These are phyloP conservation scores for Wickerhamiella alocasiicola DNA, from an alignment of 805 yeast species.

Conservation along the genomic window DNA sequence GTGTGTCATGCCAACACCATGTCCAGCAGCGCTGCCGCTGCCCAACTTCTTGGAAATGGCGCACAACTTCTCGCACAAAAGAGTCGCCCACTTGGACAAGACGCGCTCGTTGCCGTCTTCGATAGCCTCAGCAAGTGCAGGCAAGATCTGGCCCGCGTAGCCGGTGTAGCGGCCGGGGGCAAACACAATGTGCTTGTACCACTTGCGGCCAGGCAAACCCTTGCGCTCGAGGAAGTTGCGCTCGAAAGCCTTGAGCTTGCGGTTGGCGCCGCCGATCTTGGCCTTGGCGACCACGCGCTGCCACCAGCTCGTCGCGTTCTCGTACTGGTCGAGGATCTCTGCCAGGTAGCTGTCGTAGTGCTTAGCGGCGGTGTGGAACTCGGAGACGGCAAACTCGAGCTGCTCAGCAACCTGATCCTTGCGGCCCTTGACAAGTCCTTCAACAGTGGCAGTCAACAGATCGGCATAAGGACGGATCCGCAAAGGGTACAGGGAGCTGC, in stretches of 20 bases:
- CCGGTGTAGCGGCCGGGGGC: conserved; percentile 52
- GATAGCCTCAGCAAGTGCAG: conserved; percentile 43
- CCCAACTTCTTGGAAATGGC: conserved; percentile 1
- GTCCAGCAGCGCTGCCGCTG: no score
- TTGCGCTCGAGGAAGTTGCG: conserved; percentile 34
- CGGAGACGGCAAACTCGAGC: conserved; percentile 15
- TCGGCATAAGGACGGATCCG: conserved; percentile 32
- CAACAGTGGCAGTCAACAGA: conserved; percentile 30
- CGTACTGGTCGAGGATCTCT: conserved; percentile 38
- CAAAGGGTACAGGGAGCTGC: conserved; percentile 35
- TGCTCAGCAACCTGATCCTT: neutral
- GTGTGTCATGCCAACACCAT: no score
- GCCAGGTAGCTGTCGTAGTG: conserved; percentile 38
- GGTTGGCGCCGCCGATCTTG: conserved; percentile 28
- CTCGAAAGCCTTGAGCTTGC: conserved; percentile 34
- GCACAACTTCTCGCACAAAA: conserved; percentile 20
- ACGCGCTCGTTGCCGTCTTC: conserved; percentile 34
- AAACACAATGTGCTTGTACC: conserved; percentile 48
- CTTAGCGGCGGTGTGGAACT: conserved; percentile 25
- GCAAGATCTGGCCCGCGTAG: conserved; percentile 44
- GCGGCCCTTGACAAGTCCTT: conserved; percentile 25
- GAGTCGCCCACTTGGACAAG: conserved; percentile 32
- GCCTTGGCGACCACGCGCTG: conserved; percentile 20
- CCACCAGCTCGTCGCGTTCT: conserved; percentile 62
- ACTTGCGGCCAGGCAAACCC: conserved; percentile 41